phyloP scores from a whole-genome alignment of 495 filamentous ascomycete species.

The Hypoxylon crocopeplum region DNA sequence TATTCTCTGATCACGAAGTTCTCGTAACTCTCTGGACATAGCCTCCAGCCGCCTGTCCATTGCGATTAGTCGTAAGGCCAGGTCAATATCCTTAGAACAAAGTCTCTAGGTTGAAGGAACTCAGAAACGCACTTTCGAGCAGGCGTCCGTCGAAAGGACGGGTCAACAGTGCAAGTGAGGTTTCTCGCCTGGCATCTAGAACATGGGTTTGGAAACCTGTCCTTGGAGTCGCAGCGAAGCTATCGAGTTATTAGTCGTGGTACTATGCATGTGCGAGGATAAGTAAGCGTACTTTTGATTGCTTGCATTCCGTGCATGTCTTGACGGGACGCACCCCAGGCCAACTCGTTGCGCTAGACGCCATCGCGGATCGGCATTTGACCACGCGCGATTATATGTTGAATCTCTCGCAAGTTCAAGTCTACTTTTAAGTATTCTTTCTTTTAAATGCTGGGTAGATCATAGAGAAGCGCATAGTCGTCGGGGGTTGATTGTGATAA shows the following conservation, averaged over 20 bases:
- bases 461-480: conserved; percentile 5
- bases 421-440: neutral
- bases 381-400: neutral
- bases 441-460: conserved; percentile 10
- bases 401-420: neutral
- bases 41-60: conserved; percentile 38
- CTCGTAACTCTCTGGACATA: conserved; percentile 42
- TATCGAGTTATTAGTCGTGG: conserved; percentile 12
- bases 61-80: neutral
- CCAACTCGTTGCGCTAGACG: conserved; percentile 31
- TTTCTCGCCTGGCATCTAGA: conserved; percentile 38
- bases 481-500: neutral
- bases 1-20: conserved; percentile 38
- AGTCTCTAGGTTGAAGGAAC: neutral
- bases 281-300: conserved; percentile 35
- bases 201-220: conserved; percentile 43
- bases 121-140: conserved; percentile 37
- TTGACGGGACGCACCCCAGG: conserved; percentile 33
- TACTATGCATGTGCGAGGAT: neutral
- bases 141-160: conserved; percentile 41
- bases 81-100: neutral
- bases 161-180: conserved; percentile 38
- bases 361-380: conserved; percentile 19
- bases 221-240: conserved; percentile 43
- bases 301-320: conserved; percentile 45